A percentile compares a stretch with the other conserved stretches of the same genome.
Evolutionary conservation across 345 rosid species (phyloP).

Genomic region (Bruguiera parviflora): DNA sequence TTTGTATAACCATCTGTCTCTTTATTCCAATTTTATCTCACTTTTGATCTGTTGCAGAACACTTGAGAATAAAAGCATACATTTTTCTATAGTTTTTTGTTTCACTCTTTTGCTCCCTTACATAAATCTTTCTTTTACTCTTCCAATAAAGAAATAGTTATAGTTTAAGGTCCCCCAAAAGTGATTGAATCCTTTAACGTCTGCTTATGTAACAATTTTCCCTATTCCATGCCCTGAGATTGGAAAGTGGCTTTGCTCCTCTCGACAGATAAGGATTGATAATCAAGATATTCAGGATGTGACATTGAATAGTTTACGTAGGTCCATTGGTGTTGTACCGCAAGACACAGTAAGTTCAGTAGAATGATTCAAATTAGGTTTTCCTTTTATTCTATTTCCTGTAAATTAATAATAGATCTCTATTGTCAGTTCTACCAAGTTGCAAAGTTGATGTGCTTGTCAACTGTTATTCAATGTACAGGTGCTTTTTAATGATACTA

Average conservation of each 20-base stretch:
- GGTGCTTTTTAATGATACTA: constrained; percentile 97
- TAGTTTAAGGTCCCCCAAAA: too few relatives aligned
- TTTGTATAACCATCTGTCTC: background rate
- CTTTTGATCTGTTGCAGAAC: background rate
- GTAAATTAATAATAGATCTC: background rate
- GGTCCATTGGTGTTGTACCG: constrained; percentile 84
- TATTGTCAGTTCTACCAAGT: constrained; percentile 1
- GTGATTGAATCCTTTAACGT: too few relatives aligned
- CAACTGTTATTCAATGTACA: constrained; percentile 33
- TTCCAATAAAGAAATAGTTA: too few relatives aligned
- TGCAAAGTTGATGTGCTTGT: constrained; percentile 9
- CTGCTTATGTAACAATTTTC: background rate
- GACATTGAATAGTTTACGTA: constrained; percentile 67
- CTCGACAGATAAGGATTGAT: constrained; percentile 66
- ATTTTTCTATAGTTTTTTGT: background rate
- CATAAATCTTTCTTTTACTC: background rate
- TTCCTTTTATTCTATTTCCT: background rate
- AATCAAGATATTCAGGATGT: constrained; percentile 85
- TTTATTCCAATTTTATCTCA: background rate
- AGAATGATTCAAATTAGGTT: constrained; percentile 6
- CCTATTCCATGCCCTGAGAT: background rate
- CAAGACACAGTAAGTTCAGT: constrained; percentile 82
- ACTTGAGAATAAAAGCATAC: background rate
- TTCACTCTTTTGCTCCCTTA: background rate
- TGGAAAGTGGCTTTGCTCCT: background rate